These are phyloP conservation scores for Cornus florida DNA, from an alignment of 148 eudicot species.

Conservation along the genomic window DNA sequence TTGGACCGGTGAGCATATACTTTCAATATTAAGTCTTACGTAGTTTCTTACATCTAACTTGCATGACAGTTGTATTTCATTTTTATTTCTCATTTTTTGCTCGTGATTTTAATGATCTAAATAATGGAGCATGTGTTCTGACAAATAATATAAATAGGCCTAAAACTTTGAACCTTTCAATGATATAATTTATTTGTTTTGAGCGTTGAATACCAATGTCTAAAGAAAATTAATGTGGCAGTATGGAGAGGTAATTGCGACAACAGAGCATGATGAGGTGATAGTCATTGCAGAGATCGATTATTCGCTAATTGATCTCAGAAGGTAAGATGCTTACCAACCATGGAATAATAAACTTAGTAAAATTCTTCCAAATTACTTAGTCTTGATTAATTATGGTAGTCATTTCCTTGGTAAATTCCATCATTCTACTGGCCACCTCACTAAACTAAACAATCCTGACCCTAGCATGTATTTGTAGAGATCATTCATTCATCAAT, in stretches of 20 bases:
- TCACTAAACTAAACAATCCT: no score
- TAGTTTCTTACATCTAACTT: no score
- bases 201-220: neutral
- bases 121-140: no score
- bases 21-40: neutral
- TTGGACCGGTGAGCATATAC: slow-evolving; percentile 77
- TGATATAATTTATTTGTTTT: no score
- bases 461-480: no score
- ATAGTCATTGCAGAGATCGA: slow-evolving; percentile 66
- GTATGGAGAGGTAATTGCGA: slow-evolving; percentile 87
- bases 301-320: slow-evolving; percentile 65
- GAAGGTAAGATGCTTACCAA: slow-evolving; percentile 44
- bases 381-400: neutral
- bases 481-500: no score
- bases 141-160: no score
- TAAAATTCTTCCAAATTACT: neutral
- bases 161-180: no score
- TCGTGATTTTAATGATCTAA: neutral
- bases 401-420: neutral
- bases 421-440: no score
- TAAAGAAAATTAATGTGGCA: slow-evolving; percentile 27
- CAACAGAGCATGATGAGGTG: slow-evolving; percentile 77
- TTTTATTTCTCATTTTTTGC: neutral
- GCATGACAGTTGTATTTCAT: neutral
- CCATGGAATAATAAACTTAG: neutral